A percentile compares a stretch with the other conserved stretches of the same genome.
These are phyloP conservation scores for Wickerhamiella infanticola DNA, from an alignment of 1,139 yeast genomes.

Conservation along the genomic window DNA sequence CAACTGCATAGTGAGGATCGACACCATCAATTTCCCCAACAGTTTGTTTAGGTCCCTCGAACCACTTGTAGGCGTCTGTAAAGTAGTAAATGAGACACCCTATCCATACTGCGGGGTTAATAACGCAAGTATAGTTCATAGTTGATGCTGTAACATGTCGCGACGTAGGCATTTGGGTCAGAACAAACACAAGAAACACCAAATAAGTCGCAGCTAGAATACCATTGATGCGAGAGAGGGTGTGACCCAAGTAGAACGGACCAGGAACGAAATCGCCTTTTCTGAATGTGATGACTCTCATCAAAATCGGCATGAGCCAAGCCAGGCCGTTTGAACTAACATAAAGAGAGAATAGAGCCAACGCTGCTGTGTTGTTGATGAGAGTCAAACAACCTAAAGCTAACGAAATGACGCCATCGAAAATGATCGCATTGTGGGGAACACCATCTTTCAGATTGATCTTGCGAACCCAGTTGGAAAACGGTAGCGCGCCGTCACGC, in stretches of 20 bases:
- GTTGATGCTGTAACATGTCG: slow-evolving; percentile 15
- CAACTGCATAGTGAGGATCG: neutral
- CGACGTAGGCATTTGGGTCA: slow-evolving; percentile 15
- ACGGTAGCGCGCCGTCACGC: slow-evolving; percentile 79
- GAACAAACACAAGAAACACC: slow-evolving; percentile 12
- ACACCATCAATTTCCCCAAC: slow-evolving; percentile 14
- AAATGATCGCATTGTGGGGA: slow-evolving; percentile 42
- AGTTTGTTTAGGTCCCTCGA: slow-evolving; percentile 35
- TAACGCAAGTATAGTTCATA: slow-evolving; percentile 49
- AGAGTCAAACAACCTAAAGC: slow-evolving; percentile 41
- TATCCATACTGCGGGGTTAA: slow-evolving; percentile 36
- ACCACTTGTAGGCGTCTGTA: slow-evolving; percentile 33
- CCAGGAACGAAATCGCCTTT: slow-evolving; percentile 41
- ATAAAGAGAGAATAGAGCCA: slow-evolving; percentile 41
- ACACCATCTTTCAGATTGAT: slow-evolving; percentile 37
- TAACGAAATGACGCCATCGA: slow-evolving; percentile 34
- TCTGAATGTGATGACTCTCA: slow-evolving; percentile 27
- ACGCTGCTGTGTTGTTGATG: slow-evolving; percentile 41
- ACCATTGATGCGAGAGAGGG: slow-evolving; percentile 15
- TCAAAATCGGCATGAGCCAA: slow-evolving; percentile 40
- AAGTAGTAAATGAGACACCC: slow-evolving; percentile 33
- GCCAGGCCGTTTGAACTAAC: slow-evolving; percentile 43
- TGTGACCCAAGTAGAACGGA: slow-evolving; percentile 40
- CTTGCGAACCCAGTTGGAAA: slow-evolving; percentile 22
- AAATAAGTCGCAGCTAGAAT: slow-evolving; percentile 10